Base-by-base conservation (phyloP, 306 rosid genomes). In the Cyamopsis tetragonoloba region DNA sequence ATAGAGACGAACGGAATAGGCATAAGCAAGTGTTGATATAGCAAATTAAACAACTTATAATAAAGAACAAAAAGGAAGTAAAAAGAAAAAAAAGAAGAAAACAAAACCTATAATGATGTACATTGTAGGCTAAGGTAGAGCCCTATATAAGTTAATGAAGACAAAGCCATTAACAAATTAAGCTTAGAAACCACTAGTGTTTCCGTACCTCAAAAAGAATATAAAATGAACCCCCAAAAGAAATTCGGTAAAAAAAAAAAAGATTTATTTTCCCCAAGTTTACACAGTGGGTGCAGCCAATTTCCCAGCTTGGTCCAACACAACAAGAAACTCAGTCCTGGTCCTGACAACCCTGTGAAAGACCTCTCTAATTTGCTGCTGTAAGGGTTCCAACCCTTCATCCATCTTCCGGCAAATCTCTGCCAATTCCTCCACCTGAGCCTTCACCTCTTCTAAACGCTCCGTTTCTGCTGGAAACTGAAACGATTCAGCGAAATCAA, bases 331-430 rank as follows among this genome's bases (percentile, higher is more conserved):
- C 84, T 95, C 97, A 3, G 92, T 20, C 73, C 96, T 86, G 83
- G 91, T 95, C 81, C 92, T 83, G 23, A 90, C 91, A 15, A 84
- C 56, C 83, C 89, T 88, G 37, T 90, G 99, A 48, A 90, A 95
- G 0, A 90, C 87, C 76, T 88, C 97, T 43, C 97, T 83, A 53
- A 95, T 88, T 48, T 95, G 99, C 49, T 71, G 87, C 82, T 95
- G 97, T 71, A 95, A 53, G 4, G 97, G 99, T 59, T 85, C 82
- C 86, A 95, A 76, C 0, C 97, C 97, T 41, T 88, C 88, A 5
- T 90, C 97, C 99, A 95, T 85, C 61, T 72, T 85, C 76, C 51
- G 72, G 51, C 99, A 95, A 5, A 79, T 88, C 11, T 85, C 96
- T 0, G 72, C 84, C 78, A 95, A 67, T 26, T 90, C 97, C 4